Base-by-base conservation (phyloP, 164 flowering plant species). In the Magnolia sinica region DNA sequence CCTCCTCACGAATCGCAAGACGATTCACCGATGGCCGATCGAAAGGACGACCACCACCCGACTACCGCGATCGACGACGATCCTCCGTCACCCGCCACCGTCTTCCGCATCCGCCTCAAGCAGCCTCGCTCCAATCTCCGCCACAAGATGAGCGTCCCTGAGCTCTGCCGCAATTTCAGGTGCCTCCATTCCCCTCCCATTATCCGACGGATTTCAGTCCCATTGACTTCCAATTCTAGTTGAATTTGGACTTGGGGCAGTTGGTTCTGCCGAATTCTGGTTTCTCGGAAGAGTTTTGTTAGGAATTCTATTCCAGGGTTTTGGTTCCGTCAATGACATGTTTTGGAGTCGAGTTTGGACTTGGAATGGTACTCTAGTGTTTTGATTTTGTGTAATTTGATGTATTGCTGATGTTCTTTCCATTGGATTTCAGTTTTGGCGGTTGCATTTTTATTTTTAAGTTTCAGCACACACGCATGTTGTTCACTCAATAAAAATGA, bases 101-200 rank as follows among this genome's bases (percentile, higher is more conserved):
- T 96, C 50, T 96, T 96, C 72, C 84, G 89, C 20, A 91, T 96
- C 37, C 79, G 85, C 81, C 90, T 96, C n/a, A 91, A 89, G 76
- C 99, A 96, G 87, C 97, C 96, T 18, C 74, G 82, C 64, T 91
- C 95, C n/a, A 91, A 87, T 87, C 90, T 94, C 85, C 82, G 75
- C 73, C 90, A 96, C 76, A 94, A 94, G 74, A 96, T 96, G 99
- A 94, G 97, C 75, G 98, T 96, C 22, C 99, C 99, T 14, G 95
- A 94, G 82, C 92, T 96, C 58, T 96, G 99, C 78, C 94, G 98
- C 45, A 94, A 90, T 80, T 96, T 94, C 82, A 94, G 99, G 99
- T 78, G 13, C 20, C 55, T 45, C 58, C 7, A 19, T 3, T 29
- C 29, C 49, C 13, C 9, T 37, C 27, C 29, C 29, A 27, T 27